A percentile compares a stretch with the other conserved stretches of the same genome.
Evolutionary conservation across 2,329 filamentous ascomycete species (phyloP).

Genomic region (Didymella exigua): DNA sequence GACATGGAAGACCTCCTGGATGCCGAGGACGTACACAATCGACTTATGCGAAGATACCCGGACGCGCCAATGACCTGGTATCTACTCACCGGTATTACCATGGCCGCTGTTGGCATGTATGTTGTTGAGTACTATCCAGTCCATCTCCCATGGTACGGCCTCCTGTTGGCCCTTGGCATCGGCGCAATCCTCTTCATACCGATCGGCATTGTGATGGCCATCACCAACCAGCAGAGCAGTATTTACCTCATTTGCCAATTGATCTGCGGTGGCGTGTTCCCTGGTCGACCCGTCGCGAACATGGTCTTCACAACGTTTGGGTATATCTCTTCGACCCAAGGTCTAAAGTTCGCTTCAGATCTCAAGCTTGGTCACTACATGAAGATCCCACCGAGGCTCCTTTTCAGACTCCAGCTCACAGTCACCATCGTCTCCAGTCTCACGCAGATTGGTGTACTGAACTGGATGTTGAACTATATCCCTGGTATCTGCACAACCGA

Average conservation of each 20-base stretch:
- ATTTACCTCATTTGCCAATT: constrained; percentile 88
- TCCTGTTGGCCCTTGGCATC: constrained; percentile 77
- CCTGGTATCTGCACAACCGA: constrained; percentile 76
- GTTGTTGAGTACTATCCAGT: constrained; percentile 80
- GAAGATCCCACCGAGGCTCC: constrained; percentile 80
- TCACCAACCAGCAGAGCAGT: constrained; percentile 86
- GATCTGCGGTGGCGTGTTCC: constrained; percentile 80
- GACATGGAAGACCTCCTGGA: constrained; percentile 62
- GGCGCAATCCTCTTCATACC: constrained; percentile 85
- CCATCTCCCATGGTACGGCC: constrained; percentile 84
- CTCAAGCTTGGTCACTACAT: constrained; percentile 88
- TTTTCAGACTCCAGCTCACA: constrained; percentile 78
- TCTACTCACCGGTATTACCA: constrained; percentile 72
- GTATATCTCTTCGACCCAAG: constrained; percentile 86
- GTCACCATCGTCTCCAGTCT: constrained; percentile 77
- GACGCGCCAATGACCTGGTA: constrained; percentile 87
- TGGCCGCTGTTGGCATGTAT: constrained; percentile 80
- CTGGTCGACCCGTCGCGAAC: constrained; percentile 83
- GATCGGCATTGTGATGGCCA: constrained; percentile 90
- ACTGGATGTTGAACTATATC: constrained; percentile 87
- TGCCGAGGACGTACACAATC: constrained; percentile 81
- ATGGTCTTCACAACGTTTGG: constrained; percentile 95
- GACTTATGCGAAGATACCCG: constrained; percentile 80
- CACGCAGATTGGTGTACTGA: constrained; percentile 82
- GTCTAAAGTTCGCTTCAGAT: constrained; percentile 86